A percentile compares a stretch with the other conserved stretches of the same genome.
Conservation (phyloP, 805 yeast genomes). For the Scheffersomyces spartinae region DNA sequence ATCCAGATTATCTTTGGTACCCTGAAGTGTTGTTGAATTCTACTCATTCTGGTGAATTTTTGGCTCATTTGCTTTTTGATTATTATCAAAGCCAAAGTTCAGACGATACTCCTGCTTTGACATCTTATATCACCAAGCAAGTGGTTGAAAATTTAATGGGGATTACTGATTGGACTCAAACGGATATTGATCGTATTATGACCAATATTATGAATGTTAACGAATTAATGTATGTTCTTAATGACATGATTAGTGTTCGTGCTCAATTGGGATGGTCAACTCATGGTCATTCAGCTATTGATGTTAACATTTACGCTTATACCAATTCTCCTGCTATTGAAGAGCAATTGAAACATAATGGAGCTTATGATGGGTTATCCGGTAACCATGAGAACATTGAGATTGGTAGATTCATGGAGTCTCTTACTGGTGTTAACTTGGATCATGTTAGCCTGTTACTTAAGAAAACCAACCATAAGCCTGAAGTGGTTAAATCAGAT, state of each 20-base stretch:
- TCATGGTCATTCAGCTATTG: constrained; percentile 94
- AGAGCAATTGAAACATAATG: constrained; percentile 14
- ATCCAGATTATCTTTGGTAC: constrained; percentile 84
- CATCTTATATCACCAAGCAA: constrained; percentile 37
- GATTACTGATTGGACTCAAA: constrained; percentile 39
- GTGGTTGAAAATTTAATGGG: constrained; percentile 60
- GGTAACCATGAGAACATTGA: constrained; percentile 88
- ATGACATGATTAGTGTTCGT: constrained; percentile 64
- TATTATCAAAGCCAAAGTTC: constrained; percentile 13
- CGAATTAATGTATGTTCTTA: constrained; percentile 39
- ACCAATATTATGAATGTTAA: constrained; percentile 15
- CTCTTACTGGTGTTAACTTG: constrained; percentile 38
- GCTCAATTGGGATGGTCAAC: constrained; percentile 96
- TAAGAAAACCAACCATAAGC: constrained; percentile 36
- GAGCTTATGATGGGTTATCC: constrained; percentile 32
- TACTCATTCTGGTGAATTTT: constrained; percentile 66
- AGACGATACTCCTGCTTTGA: constrained; percentile 12
- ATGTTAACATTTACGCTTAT: constrained; percentile 81
- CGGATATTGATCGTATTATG: constrained; percentile 31
- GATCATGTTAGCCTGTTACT: constrained; percentile 36
- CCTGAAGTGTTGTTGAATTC: constrained; percentile 68
- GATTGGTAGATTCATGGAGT: constrained; percentile 63
- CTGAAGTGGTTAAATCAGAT: too few species aligned
- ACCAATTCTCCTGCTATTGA: constrained; percentile 43
- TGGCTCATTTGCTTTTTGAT: constrained; percentile 35